A percentile compares a stretch with the other conserved stretches of the same genome.
These are phyloP conservation scores for Potentilla sterilis DNA, from an alignment of 306 rosid species.

Conservation along the genomic window DNA sequence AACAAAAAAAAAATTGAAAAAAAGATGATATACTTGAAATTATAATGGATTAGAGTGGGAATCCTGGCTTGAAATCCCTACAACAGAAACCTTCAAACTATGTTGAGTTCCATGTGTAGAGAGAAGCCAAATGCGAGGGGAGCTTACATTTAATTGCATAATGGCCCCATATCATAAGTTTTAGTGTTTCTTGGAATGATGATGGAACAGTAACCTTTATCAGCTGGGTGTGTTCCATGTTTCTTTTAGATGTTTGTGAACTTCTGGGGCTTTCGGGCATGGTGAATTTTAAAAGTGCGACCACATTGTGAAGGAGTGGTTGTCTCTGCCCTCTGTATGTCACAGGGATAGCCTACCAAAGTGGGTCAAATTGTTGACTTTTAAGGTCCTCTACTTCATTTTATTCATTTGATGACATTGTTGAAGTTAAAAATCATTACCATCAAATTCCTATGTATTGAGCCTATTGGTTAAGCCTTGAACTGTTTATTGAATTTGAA, in stretches of 20 bases:
- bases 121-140: neutral
- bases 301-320: neutral
- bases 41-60: neutral
- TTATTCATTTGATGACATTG: neutral
- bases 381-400: neutral
- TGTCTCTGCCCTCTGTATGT: neutral
- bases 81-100: neutral
- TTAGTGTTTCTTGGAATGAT: neutral
- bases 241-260: neutral
- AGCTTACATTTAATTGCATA: neutral
- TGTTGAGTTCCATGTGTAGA: neutral
- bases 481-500: neutral
- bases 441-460: neutral
- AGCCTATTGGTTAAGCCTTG: neutral
- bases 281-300: neutral
- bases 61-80: neutral
- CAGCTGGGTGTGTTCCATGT: neutral
- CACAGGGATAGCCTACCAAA: neutral
- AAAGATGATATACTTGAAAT: neutral
- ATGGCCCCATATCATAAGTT: neutral
- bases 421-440: neutral
- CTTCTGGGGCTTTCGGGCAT: neutral
- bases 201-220: too few relatives aligned
- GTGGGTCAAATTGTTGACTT: neutral
- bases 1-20: neutral